phyloP scores from a whole-genome alignment of 495 filamentous ascomycete species.

The Neurospora sp. region DNA sequence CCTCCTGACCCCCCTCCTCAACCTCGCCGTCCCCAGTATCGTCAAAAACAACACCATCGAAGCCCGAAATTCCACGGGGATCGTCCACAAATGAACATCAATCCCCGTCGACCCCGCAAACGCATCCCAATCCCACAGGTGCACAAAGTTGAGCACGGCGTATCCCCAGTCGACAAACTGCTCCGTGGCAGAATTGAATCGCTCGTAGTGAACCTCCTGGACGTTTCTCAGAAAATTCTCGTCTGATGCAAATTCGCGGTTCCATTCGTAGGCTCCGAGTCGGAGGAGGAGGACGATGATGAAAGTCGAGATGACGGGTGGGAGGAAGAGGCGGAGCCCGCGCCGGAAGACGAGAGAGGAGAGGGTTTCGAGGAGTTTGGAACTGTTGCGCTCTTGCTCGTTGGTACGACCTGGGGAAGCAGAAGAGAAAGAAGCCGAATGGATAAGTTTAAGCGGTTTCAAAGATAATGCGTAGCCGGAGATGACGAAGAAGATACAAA shows the following conservation, averaged over 20 bases:
- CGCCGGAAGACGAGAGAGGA: conserved; percentile 61
- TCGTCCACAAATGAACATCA: conserved; percentile 63
- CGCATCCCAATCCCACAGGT: conserved; percentile 31
- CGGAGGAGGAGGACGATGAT: conserved; percentile 48
- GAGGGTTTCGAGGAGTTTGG: conserved; percentile 25
- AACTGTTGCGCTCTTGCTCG: background rate
- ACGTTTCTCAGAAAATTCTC: conserved; percentile 27
- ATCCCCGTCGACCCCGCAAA: conserved; percentile 40
- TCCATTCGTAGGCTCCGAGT: conserved; percentile 38
- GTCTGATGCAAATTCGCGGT: conserved; percentile 31
- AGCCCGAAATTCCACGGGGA: conserved; percentile 59
- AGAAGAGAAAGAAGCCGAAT: conserved; percentile 2
- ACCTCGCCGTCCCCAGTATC: conserved; percentile 35
- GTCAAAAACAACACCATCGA: conserved; percentile 56
- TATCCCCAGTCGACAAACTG: conserved; percentile 25
- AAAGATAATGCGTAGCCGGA: conserved; percentile 61
- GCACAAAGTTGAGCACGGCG: conserved; percentile 28
- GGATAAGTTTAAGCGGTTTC: conserved; percentile 51
- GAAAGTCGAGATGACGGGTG: conserved; percentile 48
- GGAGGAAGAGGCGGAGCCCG: conserved; percentile 55
- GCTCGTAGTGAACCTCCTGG: conserved; percentile 28
- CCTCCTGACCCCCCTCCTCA: conserved; percentile 18
- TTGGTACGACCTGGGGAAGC: no score
- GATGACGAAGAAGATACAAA: conserved; percentile 67
- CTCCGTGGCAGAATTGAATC: conserved; percentile 11